Conservation (phyloP, 305 asterid genomes). For the Stenogyne calaminthoides region DNA sequence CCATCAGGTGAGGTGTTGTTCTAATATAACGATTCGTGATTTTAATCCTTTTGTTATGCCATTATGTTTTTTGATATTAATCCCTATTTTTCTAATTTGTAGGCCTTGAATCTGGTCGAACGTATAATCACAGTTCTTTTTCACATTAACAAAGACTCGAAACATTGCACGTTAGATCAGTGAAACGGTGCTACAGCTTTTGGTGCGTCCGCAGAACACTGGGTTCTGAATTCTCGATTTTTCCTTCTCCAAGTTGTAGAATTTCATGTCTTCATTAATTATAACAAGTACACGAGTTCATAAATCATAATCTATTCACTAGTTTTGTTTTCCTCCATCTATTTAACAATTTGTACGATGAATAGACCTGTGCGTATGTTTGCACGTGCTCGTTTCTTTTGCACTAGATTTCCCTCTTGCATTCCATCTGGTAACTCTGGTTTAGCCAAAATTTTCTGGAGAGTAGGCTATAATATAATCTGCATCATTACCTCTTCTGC, state of each 20-base stretch:
- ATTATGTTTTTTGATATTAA: too few species aligned
- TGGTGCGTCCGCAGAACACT: not conserved
- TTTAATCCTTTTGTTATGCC: not conserved
- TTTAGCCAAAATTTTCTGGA: not conserved
- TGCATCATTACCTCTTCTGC: too few species aligned
- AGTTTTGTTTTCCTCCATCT: not conserved
- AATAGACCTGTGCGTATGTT: not conserved
- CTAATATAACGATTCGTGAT: not conserved
- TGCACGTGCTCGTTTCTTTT: not conserved
- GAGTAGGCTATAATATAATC: too few species aligned
- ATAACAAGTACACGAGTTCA: not conserved
- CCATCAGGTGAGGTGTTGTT: conserved; percentile 32
- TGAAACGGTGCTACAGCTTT: not conserved
- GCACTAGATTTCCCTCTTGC: not conserved
- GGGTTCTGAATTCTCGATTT: conserved; percentile 4
- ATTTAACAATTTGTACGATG: not conserved
- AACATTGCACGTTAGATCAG: not conserved
- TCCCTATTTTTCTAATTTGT: not conserved
- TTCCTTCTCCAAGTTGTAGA: not conserved
- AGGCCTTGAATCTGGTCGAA: not conserved
- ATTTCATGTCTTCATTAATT: not conserved
- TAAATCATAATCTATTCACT: not conserved
- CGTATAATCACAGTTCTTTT: not conserved
- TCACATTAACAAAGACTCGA: not conserved
- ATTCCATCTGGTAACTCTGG: not conserved